Conservation (phyloP, 1,139 yeast genomes). For the Geotrichum histeridarum region DNA sequence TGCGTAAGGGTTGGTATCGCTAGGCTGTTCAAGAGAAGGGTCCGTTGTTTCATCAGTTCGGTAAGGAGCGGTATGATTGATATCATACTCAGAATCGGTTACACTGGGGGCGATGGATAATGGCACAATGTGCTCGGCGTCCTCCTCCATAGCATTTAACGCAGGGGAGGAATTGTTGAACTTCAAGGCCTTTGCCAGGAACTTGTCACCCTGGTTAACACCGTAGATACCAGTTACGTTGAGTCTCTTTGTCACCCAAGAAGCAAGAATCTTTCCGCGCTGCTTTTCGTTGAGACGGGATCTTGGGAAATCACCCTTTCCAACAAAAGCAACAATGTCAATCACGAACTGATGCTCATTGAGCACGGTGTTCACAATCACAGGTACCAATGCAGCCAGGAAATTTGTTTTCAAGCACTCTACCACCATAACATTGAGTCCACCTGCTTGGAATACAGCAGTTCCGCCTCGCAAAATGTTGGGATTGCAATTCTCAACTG, state of each 20-base stretch:
- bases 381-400: conserved; percentile 73
- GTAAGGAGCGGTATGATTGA: too few relatives aligned
- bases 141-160: neutral
- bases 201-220: conserved; percentile 31
- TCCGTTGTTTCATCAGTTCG: too few relatives aligned
- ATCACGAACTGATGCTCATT: conserved; percentile 80
- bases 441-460: conserved; percentile 79
- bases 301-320: conserved; percentile 57
- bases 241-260: conserved; percentile 49
- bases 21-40: too few relatives aligned
- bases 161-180: conserved; percentile 5
- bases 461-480: conserved; percentile 53
- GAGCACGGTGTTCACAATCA: conserved; percentile 71
- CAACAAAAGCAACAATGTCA: conserved; percentile 79
- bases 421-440: conserved; percentile 71
- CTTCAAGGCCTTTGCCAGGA: conserved; percentile 25
- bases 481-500: conserved; percentile 63
- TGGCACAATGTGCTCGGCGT: neutral
- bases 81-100: too few relatives aligned
- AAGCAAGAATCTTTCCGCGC: conserved; percentile 58
- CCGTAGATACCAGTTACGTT: conserved; percentile 37
- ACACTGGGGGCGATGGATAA: too few relatives aligned
- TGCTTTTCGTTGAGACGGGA: conserved; percentile 73
- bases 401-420: conserved; percentile 49
- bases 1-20: too few relatives aligned